Evolutionary conservation across 805 yeast species (phyloP).

Genomic region (Starmerella apicola): DNA sequence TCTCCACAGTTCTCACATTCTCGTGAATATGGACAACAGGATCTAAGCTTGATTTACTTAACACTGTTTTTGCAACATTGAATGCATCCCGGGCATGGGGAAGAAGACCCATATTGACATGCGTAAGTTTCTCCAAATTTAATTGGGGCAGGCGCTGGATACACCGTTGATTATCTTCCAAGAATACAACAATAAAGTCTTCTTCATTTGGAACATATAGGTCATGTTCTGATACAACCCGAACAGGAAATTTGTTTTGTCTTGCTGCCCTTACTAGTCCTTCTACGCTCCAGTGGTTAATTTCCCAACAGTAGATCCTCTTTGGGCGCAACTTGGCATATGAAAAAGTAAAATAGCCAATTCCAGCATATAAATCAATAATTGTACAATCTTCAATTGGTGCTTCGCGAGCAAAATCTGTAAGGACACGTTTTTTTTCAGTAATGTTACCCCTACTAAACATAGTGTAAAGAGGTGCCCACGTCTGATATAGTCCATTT

Average conservation of each 20-base stretch:
- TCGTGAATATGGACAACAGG: conserved; percentile 54
- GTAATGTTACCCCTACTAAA: conserved; percentile 77
- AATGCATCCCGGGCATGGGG: conserved; percentile 60
- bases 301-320: conserved; percentile 60
- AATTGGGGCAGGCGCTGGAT: conserved; percentile 28
- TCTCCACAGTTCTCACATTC: conserved; percentile 40
- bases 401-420: conserved; percentile 14
- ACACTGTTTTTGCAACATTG: conserved; percentile 32
- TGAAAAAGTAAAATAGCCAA: conserved; percentile 69
- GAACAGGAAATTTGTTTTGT: conserved; percentile 33
- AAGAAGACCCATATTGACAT: conserved; percentile 66
- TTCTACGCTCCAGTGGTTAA: conserved; percentile 72
- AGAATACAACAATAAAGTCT: conserved; percentile 39
- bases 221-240: conserved; percentile 28
- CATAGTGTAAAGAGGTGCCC: conserved; percentile 84
- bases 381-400: conserved; percentile 33
- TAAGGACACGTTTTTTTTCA: conserved; percentile 57
- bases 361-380: conserved; percentile 69
- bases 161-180: conserved; percentile 51
- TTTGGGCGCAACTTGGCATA: conserved; percentile 46
- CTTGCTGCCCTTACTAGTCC: conserved; percentile 50
- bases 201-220: conserved; percentile 23
- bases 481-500: conserved; percentile 61
- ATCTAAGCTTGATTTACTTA: conserved; percentile 3
- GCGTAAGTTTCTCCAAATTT: conserved; percentile 31